Evolutionary conservation across 2,329 filamentous ascomycete species (phyloP).

Genomic region (Dactylonectria estremocensis): DNA sequence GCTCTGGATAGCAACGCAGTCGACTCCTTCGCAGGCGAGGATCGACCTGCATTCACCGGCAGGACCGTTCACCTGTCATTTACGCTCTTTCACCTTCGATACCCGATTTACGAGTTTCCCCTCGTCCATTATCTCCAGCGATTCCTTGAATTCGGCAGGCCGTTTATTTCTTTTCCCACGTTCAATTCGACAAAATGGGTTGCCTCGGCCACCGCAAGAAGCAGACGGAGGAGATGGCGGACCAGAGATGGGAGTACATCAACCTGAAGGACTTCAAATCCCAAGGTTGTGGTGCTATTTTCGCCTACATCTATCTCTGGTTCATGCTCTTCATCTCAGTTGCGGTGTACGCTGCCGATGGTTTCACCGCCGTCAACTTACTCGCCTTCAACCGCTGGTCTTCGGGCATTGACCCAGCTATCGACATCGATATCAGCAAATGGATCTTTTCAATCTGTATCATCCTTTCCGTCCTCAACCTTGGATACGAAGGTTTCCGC

Average conservation of each 20-base stretch:
- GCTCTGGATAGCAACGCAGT: slow-evolving; percentile 53
- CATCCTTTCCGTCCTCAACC: slow-evolving; percentile 88
- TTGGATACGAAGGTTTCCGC: slow-evolving; percentile 84
- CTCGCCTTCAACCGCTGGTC: slow-evolving; percentile 93
- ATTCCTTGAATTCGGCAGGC: slow-evolving; percentile 32
- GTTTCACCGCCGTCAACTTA: slow-evolving; percentile 93
- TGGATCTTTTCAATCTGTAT: slow-evolving; percentile 98
- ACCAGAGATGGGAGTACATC: slow-evolving; percentile 97
- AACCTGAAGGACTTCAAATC: slow-evolving; percentile 85
- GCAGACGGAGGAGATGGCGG: slow-evolving; percentile 77
- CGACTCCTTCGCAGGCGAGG: slow-evolving; percentile 66
- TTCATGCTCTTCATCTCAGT: slow-evolving; percentile 84
- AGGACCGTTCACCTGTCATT: slow-evolving; percentile 51
- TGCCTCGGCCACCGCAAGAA: slow-evolving; percentile 76
- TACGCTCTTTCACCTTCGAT: slow-evolving; percentile 30
- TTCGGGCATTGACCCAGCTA: slow-evolving; percentile 83
- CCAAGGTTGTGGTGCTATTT: slow-evolving; percentile 80
- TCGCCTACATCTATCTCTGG: slow-evolving; percentile 91
- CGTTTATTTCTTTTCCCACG: slow-evolving; percentile 13
- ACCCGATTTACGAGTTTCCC: slow-evolving; percentile 28
- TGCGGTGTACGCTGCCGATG: slow-evolving; percentile 90
- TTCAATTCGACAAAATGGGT: slow-evolving; percentile 68
- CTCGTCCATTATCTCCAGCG: slow-evolving; percentile 20
- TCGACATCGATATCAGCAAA: slow-evolving; percentile 84
- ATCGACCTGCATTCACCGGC: slow-evolving; percentile 62